phyloP scores from a whole-genome alignment of 441 rosid genomes.

The Hypseocharis bilobata region DNA sequence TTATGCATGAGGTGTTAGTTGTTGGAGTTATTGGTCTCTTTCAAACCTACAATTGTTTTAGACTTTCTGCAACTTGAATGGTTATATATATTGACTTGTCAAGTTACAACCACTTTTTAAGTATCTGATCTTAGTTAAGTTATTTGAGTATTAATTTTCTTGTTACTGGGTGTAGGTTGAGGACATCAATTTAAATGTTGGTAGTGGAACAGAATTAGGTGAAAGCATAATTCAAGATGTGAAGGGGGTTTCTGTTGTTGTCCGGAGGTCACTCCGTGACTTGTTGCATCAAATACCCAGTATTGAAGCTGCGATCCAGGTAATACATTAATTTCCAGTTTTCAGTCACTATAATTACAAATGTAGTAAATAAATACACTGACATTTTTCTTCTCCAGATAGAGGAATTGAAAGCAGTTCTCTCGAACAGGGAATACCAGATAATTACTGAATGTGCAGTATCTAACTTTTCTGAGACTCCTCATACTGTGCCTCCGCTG shows the following conservation, averaged over 20 bases:
- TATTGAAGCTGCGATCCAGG: slow-evolving; percentile 67
- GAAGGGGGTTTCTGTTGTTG: slow-evolving; percentile 76
- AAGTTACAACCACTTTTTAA: neutral
- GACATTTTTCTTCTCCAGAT: slow-evolving; percentile 45
- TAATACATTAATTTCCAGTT: slow-evolving; percentile 22
- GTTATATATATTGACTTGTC: slow-evolving; percentile 5
- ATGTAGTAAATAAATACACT: slow-evolving; percentile 11
- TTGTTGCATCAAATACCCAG: slow-evolving; percentile 76
- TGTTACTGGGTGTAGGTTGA: slow-evolving; percentile 45
- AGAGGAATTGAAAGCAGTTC: slow-evolving; percentile 71
- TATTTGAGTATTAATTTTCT: neutral
- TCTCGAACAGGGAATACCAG: slow-evolving; percentile 79
- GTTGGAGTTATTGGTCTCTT: slow-evolving; percentile 12
- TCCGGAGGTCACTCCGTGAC: slow-evolving; percentile 82
- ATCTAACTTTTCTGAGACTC: slow-evolving; percentile 82
- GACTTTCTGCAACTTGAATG: slow-evolving; percentile 9
- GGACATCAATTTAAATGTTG: slow-evolving; percentile 94
- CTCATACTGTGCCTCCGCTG: slow-evolving; percentile 56
- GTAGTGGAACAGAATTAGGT: slow-evolving; percentile 63
- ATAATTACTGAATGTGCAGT: slow-evolving; percentile 83
- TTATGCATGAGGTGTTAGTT: neutral
- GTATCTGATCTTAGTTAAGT: neutral
- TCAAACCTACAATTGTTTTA: neutral
- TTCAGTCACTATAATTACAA: neutral
- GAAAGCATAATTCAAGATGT: slow-evolving; percentile 90